Conservation (phyloP, 257 asterid species). For the Gentiana macrophylla region DNA sequence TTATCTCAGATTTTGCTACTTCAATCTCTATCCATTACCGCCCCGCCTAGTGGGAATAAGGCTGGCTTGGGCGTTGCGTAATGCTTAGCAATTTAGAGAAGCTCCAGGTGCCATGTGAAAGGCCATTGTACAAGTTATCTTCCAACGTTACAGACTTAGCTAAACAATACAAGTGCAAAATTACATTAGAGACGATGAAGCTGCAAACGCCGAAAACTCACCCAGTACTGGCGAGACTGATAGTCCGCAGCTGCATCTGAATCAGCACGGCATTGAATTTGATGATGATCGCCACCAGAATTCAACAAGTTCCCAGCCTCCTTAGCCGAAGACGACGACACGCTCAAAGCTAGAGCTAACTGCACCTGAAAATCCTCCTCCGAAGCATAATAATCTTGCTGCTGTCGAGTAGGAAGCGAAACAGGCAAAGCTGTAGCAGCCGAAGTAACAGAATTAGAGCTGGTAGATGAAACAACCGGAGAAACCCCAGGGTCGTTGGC, state of each 20-base stretch:
- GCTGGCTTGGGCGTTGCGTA: too few species aligned
- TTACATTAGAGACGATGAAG: too few species aligned
- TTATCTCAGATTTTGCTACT: too few species aligned
- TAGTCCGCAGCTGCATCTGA: conserved; percentile 61
- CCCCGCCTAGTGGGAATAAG: too few species aligned
- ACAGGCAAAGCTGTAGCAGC: conserved; percentile 10
- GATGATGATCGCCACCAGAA: conserved; percentile 31
- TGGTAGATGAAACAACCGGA: conserved; percentile 4
- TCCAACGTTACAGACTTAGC: too few species aligned
- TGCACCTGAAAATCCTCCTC: conserved; percentile 97
- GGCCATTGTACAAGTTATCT: too few species aligned
- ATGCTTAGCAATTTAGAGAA: too few species aligned
- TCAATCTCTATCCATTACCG: too few species aligned
- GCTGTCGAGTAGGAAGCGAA: conserved; percentile 24
- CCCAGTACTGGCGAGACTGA: conserved; percentile 92
- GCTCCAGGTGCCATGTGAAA: too few species aligned
- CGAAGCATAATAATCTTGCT: conserved; percentile 70
- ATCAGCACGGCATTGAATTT: conserved; percentile 22
- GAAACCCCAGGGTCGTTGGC: conserved; percentile 5
- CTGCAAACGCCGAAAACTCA: conserved; percentile 16
- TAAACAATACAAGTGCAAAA: too few species aligned
- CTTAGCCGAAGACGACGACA: conserved; percentile 54
- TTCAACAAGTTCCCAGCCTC: conserved; percentile 25
- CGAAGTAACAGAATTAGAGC: conserved; percentile 16
- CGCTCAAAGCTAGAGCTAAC: conserved; percentile 91